A percentile compares a stretch with the other conserved stretches of the same genome.
Conservation (phyloP, 2,329 filamentous ascomycete species). For the Trichothecium roseum region DNA sequence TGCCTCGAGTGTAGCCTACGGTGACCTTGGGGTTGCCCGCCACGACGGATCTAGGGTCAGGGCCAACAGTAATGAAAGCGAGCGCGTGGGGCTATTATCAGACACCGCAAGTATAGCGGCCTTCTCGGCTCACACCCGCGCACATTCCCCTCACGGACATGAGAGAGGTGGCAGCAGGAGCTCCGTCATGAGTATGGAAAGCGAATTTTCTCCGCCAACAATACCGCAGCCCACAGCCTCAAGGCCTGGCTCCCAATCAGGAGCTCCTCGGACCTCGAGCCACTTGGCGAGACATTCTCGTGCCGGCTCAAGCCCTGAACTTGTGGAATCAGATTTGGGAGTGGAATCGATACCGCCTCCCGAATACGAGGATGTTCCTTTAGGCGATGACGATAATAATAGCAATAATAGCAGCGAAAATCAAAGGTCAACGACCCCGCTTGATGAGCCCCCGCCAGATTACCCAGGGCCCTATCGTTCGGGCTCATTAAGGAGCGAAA, state of each 20-base stretch:
- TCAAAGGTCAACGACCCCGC: conserved; percentile 26
- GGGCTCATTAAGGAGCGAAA: conserved; percentile 12
- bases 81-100: conserved; percentile 60
- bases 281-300: conserved; percentile 4
- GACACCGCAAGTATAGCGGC: conserved; percentile 54
- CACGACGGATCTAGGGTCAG: conserved; percentile 69
- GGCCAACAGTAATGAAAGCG: conserved; percentile 63
- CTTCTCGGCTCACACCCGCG: conserved; percentile 20
- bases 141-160: conserved; percentile 23
- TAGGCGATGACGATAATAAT: conserved; percentile 28
- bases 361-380: conserved; percentile 40
- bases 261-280: too few relatives aligned
- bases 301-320: conserved; percentile 41
- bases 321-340: conserved; percentile 40
- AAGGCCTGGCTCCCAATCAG: too few relatives aligned
- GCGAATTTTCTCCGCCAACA: conserved; percentile 29
- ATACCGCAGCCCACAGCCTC: conserved; percentile 6
- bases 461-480: conserved; percentile 32
- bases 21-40: conserved; percentile 62
- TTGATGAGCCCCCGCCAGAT: conserved; percentile 38
- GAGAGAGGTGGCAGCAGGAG: conserved; percentile 38
- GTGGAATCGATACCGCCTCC: conserved; percentile 39
- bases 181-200: conserved; percentile 45
- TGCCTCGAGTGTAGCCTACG: conserved; percentile 68
- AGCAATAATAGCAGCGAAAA: conserved; percentile 7